These are phyloP conservation scores for Wickerhamomyces hampshirensis DNA, from an alignment of 805 yeast genomes.

Conservation along the genomic window DNA sequence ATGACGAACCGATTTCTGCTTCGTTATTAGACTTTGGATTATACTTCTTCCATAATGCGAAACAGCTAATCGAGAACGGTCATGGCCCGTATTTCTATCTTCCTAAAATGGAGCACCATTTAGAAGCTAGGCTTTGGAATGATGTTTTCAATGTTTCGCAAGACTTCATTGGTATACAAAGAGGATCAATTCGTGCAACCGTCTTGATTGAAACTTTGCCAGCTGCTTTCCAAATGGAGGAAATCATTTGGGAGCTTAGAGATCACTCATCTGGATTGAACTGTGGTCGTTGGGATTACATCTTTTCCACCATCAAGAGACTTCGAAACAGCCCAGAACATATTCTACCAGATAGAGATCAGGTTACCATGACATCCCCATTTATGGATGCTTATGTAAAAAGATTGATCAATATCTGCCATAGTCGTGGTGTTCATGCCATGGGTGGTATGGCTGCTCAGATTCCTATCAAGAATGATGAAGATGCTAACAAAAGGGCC, in stretches of 20 bases:
- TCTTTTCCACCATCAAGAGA: conserved; percentile 73
- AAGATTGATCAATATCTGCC: conserved; percentile 68
- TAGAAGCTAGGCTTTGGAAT: conserved; percentile 81
- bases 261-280: conserved; percentile 78
- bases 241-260: conserved; percentile 70
- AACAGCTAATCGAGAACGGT: conserved; percentile 55
- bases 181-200: conserved; percentile 80
- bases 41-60: conserved; percentile 73
- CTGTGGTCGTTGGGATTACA: conserved; percentile 90
- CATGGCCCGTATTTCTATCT: conserved; percentile 78
- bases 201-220: conserved; percentile 81
- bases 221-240: conserved; percentile 84
- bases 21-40: conserved; percentile 78
- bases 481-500: conserved; percentile 56
- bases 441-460: conserved; percentile 93
- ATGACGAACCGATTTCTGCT: conserved; percentile 76
- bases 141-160: conserved; percentile 74
- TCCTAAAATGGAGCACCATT: conserved; percentile 84
- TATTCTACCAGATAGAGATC: conserved; percentile 71
- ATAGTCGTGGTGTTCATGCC: conserved; percentile 76
- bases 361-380: conserved; percentile 76
- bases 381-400: conserved; percentile 78
- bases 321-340: conserved; percentile 62
- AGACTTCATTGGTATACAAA: conserved; percentile 60
- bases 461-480: conserved; percentile 74